These are phyloP conservation scores for Leptographium lundbergii DNA, from an alignment of 2,329 filamentous ascomycete genomes.

Conservation along the genomic window DNA sequence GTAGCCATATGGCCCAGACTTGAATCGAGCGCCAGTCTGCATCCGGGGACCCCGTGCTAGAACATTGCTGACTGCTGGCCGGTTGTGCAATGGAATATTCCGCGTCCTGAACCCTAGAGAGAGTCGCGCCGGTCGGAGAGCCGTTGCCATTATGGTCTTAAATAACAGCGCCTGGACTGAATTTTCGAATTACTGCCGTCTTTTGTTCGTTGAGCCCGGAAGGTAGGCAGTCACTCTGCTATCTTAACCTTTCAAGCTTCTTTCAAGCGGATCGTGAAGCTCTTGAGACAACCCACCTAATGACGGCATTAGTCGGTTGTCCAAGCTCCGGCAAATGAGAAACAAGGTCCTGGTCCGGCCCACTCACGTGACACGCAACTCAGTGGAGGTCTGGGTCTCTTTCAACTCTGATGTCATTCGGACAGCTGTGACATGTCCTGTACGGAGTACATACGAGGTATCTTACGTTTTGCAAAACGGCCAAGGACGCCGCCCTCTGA, in stretches of 20 bases:
- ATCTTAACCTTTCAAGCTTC: not conserved
- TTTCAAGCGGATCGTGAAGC: not conserved
- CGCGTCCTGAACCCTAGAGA: not conserved
- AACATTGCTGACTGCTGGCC: not conserved
- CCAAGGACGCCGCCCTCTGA: not conserved
- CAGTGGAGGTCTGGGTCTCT: not conserved
- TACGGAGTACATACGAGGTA: no score
- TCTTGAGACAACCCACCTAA: not conserved
- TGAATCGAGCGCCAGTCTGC: constrained; percentile 23
- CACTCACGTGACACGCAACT: not conserved
- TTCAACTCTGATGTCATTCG: no score
- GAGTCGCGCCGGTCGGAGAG: constrained; percentile 5
- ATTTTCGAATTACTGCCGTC: no score
- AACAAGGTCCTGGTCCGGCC: not conserved
- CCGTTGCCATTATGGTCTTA: constrained; percentile 3
- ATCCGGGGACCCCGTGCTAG: not conserved
- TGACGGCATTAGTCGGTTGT: not conserved
- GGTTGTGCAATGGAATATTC: not conserved
- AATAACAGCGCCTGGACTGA: no score
- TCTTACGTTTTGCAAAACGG: no score
- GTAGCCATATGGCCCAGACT: constrained; percentile 62
- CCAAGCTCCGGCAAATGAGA: constrained; percentile 1
- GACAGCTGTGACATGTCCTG: no score
- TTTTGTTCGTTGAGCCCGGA: no score
- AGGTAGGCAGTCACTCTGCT: no score